These are phyloP conservation scores for Amaranthus cruentus DNA, from an alignment of 148 eudicot species.

Conservation along the genomic window DNA sequence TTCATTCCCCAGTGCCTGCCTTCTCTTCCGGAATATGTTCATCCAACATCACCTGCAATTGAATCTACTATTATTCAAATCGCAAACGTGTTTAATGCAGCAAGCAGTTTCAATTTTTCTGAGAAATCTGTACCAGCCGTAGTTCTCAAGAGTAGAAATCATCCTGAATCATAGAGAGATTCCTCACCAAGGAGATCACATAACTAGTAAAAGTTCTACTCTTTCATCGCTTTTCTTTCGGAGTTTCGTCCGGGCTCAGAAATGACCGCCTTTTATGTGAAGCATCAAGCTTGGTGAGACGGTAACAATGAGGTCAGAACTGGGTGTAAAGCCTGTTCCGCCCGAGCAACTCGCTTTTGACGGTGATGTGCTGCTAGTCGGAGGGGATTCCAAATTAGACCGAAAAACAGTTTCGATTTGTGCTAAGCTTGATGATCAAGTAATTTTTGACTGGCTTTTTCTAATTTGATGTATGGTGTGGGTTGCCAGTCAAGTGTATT, in stretches of 20 bases:
- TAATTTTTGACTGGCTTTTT: background rate
- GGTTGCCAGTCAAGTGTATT: background rate
- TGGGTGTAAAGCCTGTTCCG: background rate
- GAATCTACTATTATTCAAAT: slow-evolving; percentile 48
- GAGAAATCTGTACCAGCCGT: slow-evolving; percentile 22
- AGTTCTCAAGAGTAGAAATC: background rate
- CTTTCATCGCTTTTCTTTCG: background rate
- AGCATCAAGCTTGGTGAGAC: background rate
- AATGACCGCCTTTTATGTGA: background rate
- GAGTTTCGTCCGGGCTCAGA: background rate
- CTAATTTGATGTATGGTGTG: background rate
- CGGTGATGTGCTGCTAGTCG: background rate
- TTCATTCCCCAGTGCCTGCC: slow-evolving; percentile 70
- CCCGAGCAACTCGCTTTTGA: background rate
- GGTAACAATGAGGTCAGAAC: background rate
- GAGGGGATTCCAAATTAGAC: background rate
- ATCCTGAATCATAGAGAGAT: slow-evolving; percentile 4
- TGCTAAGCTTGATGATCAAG: background rate
- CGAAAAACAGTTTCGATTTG: background rate
- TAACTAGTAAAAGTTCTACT: background rate
- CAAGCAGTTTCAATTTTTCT: slow-evolving; percentile 47
- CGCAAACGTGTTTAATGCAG: slow-evolving; percentile 48
- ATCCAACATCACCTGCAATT: slow-evolving; percentile 44
- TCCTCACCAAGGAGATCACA: background rate
- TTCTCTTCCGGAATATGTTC: slow-evolving; percentile 56